phyloP scores from a whole-genome alignment of 176 grass and related monocot genomes.

The Oryza australiensis region DNA sequence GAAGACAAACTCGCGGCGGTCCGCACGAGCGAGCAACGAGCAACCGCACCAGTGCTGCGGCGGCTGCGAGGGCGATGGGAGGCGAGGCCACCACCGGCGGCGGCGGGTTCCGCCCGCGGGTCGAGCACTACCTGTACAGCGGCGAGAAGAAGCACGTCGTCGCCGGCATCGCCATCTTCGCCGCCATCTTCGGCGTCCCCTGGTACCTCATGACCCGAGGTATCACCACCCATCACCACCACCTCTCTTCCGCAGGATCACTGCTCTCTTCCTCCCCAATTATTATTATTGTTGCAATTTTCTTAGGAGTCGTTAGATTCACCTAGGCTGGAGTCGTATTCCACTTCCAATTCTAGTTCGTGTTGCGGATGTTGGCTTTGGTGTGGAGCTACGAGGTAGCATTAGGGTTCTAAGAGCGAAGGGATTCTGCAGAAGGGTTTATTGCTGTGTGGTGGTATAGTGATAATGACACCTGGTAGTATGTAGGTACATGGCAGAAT shows the following conservation, averaged over 20 bases:
- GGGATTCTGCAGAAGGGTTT: neutral
- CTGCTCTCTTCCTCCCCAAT: neutral
- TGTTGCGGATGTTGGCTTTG: neutral
- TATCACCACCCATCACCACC: constrained; percentile 26
- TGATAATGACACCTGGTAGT: neutral
- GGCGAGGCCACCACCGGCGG: constrained; percentile 36
- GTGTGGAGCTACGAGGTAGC: neutral
- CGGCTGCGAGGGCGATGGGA: constrained; percentile 39
- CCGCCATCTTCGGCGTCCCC: constrained; percentile 67
- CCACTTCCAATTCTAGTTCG: constrained; percentile 5
- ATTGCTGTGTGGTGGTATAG: no score
- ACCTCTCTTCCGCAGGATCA: neutral
- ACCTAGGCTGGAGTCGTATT: neutral
- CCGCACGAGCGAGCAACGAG: no score
- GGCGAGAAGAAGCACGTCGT: constrained; percentile 94
- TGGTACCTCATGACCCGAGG: constrained; percentile 88
- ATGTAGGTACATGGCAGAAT: neutral
- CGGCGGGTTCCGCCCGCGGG: constrained; percentile 49
- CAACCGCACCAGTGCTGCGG: no score
- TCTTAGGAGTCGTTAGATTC: neutral
- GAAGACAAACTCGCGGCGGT: no score
- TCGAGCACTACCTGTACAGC: constrained; percentile 84
- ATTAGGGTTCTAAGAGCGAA: neutral
- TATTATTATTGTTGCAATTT: neutral
- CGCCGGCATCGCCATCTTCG: constrained; percentile 73